Base-by-base conservation (phyloP, 73 alveolate genomes). In the Loxodes magnus region DNA sequence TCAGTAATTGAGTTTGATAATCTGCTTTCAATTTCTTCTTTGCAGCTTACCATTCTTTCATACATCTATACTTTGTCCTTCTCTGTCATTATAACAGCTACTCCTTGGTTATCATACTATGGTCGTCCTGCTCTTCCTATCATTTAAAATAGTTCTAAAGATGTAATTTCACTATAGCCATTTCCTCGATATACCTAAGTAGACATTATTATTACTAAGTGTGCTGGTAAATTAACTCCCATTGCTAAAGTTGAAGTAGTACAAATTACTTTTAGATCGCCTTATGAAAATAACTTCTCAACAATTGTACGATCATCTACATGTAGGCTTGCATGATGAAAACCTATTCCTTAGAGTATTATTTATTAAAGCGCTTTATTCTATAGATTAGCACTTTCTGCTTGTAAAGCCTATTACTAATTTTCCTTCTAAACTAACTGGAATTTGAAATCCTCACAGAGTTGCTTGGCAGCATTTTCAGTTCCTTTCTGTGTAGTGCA, bases 191-290 rank as follows among this genome's bases (percentile, higher is more conserved):
- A 96, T 9, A 96, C 93, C 74, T 96, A 93, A 9, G 99, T 96
- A 20, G 99, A 99, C 79, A 94, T 96, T 43, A 96, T 94, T 36
- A 96, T 96, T 19, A 96, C 99, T 9, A 98, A 86, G 72, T 94
- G 98, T 3, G 99, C 99, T 0, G 99, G 99, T 44, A 96, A 73
- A 70, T 96, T 96, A 6, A 96, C 99, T 19, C 99, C 99, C 99
- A 98, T 88, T 4, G 99, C 98, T 16, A 94, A 58, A 31, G 99
- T 94, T 0, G 99, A 96, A 2, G 99, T 94, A 7, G 96, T 74
- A 12, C 87, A 92, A 26, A 94, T 6, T 20, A 42, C 68, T 60
- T 89, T 76, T 33, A 89, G 57, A 59, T 86, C 92, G 41, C 88
- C 82, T 35, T 71, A 87, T 20, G 93, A 95, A 71, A 94, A 96